Percentiles rank a stretch among this genome's conserved stretches.
Conservation (phyloP, 768 basidiomycete species). For the Naganishia antarctica region DNA sequence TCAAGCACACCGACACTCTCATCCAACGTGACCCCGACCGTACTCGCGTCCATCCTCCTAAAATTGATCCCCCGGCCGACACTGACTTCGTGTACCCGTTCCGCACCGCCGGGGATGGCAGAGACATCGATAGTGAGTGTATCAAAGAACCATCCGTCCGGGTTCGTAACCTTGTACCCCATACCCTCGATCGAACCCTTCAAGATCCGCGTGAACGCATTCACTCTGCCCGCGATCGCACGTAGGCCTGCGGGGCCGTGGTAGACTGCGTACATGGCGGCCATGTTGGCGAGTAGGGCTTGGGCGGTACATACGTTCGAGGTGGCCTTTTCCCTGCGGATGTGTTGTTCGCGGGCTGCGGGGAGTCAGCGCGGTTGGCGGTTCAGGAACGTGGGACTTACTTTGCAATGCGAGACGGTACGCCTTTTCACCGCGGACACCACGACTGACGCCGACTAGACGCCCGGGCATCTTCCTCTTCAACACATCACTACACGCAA, state of each 20-base stretch:
- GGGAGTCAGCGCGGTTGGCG: constrained; percentile 22
- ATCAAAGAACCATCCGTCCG: constrained; percentile 71
- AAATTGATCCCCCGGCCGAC: constrained; percentile 71
- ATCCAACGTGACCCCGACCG: constrained; percentile 84
- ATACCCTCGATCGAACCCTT: constrained; percentile 62
- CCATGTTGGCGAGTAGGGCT: constrained; percentile 97
- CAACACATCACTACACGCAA: constrained; percentile 81
- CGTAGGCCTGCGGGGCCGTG: constrained; percentile 83
- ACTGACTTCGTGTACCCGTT: constrained; percentile 64
- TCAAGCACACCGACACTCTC: constrained; percentile 78
- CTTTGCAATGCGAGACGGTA: constrained; percentile 93
- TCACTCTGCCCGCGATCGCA: constrained; percentile 84
- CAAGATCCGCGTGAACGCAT: constrained; percentile 75
- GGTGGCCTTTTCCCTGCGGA: constrained; percentile 95
- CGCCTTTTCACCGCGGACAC: constrained; percentile 74
- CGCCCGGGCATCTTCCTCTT: constrained; percentile 99
- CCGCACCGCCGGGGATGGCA: constrained; percentile 55
- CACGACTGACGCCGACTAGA: constrained; percentile 83
- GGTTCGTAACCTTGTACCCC: constrained; percentile 69
- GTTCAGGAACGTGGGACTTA: constrained; percentile 54
- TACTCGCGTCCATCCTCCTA: constrained; percentile 65
- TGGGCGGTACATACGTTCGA: constrained; percentile 98
- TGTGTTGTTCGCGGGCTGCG: constrained; percentile 89
- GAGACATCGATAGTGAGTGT: constrained; percentile 64
- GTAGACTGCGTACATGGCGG: constrained; percentile 91